Conservation (phyloP, 2,329 filamentous ascomycete genomes). For the Lecanicillium sp. region DNA sequence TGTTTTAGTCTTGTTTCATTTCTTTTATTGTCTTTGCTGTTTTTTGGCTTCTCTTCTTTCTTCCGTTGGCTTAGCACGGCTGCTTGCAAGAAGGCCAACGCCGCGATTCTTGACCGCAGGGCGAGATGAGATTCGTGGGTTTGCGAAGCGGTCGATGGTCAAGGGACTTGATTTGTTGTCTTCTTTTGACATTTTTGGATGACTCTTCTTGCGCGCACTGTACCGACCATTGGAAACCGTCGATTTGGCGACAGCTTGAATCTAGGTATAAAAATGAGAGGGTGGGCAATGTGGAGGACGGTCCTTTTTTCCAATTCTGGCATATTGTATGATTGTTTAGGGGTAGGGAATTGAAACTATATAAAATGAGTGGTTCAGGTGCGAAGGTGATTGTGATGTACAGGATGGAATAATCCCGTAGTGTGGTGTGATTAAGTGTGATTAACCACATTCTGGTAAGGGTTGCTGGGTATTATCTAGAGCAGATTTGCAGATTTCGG, state of each 20-base stretch:
- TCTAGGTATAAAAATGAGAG: neutral
- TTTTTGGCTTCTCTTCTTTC: slow-evolving; percentile 18
- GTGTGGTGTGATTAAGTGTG: no score
- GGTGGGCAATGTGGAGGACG: neutral
- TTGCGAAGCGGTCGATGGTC: neutral
- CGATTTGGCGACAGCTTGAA: neutral
- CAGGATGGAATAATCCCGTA: no score
- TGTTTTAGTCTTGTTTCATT: slow-evolving; percentile 12
- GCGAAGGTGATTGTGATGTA: no score
- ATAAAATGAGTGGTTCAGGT: no score
- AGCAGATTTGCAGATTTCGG: no score
- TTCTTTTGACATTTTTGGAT: slow-evolving; percentile 6
- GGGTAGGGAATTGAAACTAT: slow-evolving; percentile 8
- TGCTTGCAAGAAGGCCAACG: neutral
- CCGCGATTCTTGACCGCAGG: neutral
- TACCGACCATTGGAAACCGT: neutral
- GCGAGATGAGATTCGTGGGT: neutral
- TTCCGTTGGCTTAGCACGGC: slow-evolving; percentile 12
- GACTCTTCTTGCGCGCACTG: neutral
- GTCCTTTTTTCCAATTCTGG: slow-evolving; percentile 3
- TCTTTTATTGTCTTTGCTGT: slow-evolving; percentile 8
- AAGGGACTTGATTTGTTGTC: slow-evolving; percentile 6
- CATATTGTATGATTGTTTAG: slow-evolving; percentile 13
- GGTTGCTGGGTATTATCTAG: no score
- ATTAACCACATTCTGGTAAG: no score